Base-by-base conservation (phyloP, 495 filamentous ascomycete genomes). In the Hapsidospora chrysogenum region DNA sequence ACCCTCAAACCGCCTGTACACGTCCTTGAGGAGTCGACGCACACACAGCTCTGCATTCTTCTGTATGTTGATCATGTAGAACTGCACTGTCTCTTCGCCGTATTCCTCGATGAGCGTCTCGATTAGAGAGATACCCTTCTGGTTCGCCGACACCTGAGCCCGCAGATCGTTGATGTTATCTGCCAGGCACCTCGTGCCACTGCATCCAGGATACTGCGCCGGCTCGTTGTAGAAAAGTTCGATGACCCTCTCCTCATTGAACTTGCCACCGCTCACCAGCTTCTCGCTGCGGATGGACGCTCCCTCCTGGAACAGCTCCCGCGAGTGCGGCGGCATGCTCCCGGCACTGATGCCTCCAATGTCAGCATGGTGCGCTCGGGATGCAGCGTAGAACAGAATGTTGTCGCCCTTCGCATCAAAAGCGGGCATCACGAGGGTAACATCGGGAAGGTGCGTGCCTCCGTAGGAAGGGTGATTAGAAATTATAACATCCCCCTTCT, bases 111-210 rank as follows among this genome's bases (percentile, higher is more conserved):
- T 92, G 1, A 97, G 63, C 0, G 65, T 60, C 37, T 75, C 74
- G 41, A 97, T 97, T 16, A 97, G 68, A 17, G 74, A 82, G 41
- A 97, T 95, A 18, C 89, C 89, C 38, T 93, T 93, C 44, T 92
- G 82, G 53, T 97, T 96, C 13, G 87, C 85, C 0, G 89, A 87
- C 17, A 96, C 80, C 47, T 96, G 92, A 0, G 89, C 89, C 53
- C 93, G 89, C 19, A 97, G 70, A 52, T 97, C 89, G 36, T 92
- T 94, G 48, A 97, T 61, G 49, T 97, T 97, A 51, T 97, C 89
- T 8, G 75, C 80, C 7, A 97, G 63, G 51, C 87, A 93, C 22
- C 89, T 60, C 3, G 89, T 92, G 4, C 89, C 89, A 37, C 76
- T 78, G 57, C 89, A 95, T 8, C 81, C 89, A 1, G 81, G 75